These are phyloP conservation scores for Betula pendula DNA, from an alignment of 306 rosid genomes.

Conservation along the genomic window DNA sequence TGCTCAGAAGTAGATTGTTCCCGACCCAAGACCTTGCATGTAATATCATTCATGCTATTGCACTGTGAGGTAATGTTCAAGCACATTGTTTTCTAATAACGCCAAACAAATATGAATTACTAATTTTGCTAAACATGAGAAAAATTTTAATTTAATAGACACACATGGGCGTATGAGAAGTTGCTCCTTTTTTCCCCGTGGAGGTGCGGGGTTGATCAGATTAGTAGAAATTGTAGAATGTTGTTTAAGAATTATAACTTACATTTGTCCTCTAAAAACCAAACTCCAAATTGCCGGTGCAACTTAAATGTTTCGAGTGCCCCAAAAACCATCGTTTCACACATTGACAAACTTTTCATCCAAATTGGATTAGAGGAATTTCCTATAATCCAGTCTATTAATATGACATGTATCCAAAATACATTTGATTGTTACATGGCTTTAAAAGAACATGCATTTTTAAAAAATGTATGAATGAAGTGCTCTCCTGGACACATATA, in stretches of 20 bases:
- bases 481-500: too few species aligned
- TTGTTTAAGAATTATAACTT: neutral
- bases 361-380: too few species aligned
- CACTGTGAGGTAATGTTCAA: conserved; percentile 37
- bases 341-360: neutral
- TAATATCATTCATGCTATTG: conserved; percentile 48
- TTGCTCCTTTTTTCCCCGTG: neutral
- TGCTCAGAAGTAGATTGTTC: conserved; percentile 29
- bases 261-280: neutral
- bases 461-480: too few species aligned
- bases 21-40: conserved; percentile 52
- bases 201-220: neutral
- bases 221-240: neutral
- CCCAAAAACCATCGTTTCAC: neutral
- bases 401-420: too few species aligned
- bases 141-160: neutral
- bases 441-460: too few species aligned
- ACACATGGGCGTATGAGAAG: neutral
- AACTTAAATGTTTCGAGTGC: neutral
- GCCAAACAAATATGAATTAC: neutral
- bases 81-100: neutral
- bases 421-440: too few species aligned
- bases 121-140: neutral
- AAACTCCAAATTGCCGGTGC: neutral
- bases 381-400: too few species aligned